Percentiles rank a stretch among this genome's conserved stretches.
Evolutionary conservation across 495 filamentous ascomycete species (phyloP).

Genomic region (Tirmania nivea): DNA sequence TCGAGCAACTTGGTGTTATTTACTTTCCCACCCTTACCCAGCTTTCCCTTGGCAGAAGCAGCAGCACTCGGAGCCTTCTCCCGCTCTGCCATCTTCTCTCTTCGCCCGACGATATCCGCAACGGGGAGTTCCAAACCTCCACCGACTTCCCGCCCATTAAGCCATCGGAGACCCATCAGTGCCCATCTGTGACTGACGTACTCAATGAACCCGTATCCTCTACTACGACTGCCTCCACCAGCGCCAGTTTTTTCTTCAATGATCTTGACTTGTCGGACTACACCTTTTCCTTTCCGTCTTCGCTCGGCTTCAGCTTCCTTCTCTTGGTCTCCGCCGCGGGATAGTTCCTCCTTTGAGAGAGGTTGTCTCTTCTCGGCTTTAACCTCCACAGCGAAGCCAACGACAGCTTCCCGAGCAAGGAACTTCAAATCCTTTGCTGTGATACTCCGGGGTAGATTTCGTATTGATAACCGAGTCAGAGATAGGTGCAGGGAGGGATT

Average conservation of each 20-base stretch:
- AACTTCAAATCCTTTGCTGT: slow-evolving; percentile 78
- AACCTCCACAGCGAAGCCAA: slow-evolving; percentile 81
- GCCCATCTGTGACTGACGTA: slow-evolving; percentile 87
- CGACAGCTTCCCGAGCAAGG: slow-evolving; percentile 69
- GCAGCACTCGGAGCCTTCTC: slow-evolving; percentile 3
- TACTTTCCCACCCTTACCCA: slow-evolving; percentile 15
- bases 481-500: slow-evolving; percentile 80
- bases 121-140: slow-evolving; percentile 14
- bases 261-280: slow-evolving; percentile 89
- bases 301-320: slow-evolving; percentile 50
- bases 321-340: slow-evolving; percentile 59
- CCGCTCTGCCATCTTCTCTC: slow-evolving; percentile 8
- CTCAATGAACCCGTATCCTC: slow-evolving; percentile 95
- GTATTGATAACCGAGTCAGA: slow-evolving; percentile 77
- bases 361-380: slow-evolving; percentile 46
- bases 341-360: slow-evolving; percentile 68
- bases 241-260: slow-evolving; percentile 49
- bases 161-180: slow-evolving; percentile 80
- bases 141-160: slow-evolving; percentile 64
- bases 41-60: not conserved
- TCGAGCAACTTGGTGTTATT: slow-evolving; percentile 7
- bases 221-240: slow-evolving; percentile 46
- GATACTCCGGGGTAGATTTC: slow-evolving; percentile 71
- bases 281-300: slow-evolving; percentile 65
- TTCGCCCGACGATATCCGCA: not conserved